phyloP scores from a whole-genome alignment of 2,329 filamentous ascomycete species.

The Cladophialophora carrionii region DNA sequence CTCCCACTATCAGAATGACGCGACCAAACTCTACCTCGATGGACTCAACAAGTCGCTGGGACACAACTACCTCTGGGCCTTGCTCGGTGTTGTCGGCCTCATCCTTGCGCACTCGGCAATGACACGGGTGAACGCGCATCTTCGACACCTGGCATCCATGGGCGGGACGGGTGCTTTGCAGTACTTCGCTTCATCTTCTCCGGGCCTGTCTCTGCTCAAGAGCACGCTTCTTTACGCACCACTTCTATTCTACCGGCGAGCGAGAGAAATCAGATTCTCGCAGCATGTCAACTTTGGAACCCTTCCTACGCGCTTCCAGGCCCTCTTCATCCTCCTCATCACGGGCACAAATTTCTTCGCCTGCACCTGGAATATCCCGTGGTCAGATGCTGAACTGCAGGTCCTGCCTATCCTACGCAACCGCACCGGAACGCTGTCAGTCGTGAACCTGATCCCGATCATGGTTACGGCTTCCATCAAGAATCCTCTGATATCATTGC shows the following conservation, averaged over 20 bases:
- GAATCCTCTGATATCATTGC: constrained; percentile 49
- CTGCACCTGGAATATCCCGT: constrained; percentile 55
- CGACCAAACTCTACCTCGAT: constrained; percentile 36
- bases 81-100: constrained; percentile 64
- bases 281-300: constrained; percentile 51
- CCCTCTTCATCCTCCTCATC: constrained; percentile 47
- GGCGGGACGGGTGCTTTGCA: constrained; percentile 67
- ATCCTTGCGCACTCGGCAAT: constrained; percentile 70
- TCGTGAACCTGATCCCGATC: constrained; percentile 51
- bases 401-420: constrained; percentile 49
- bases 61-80: constrained; percentile 65
- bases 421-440: constrained; percentile 49
- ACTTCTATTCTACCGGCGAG: constrained; percentile 50
- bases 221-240: constrained; percentile 62
- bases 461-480: constrained; percentile 49
- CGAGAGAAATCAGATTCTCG: constrained; percentile 51
- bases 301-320: constrained; percentile 53
- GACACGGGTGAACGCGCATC: constrained; percentile 65
- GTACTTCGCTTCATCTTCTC: constrained; percentile 69
- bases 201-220: constrained; percentile 68
- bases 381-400: constrained; percentile 42
- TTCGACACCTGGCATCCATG: constrained; percentile 74
- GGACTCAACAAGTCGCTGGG: constrained; percentile 59
- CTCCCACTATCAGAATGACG: constrained; percentile 34
- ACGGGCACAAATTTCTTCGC: constrained; percentile 52